Base-by-base conservation (phyloP, 768 basidiomycete species). In the Suillus lakei region DNA sequence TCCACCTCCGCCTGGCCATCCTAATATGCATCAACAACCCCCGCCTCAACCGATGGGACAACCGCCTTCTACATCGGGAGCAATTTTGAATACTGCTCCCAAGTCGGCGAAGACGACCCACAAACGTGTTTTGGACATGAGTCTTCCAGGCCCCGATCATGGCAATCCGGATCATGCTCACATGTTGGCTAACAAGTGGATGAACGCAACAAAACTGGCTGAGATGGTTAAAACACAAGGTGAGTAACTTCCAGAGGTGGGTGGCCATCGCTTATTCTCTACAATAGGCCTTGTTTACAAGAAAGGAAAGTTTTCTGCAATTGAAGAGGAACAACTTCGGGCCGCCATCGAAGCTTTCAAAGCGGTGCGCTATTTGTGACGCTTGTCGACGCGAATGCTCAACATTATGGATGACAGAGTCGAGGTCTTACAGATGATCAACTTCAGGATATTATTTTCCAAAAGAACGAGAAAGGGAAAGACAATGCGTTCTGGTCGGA, bases 221-320 rank as follows among this genome's bases (percentile, higher is more conserved):
- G 88, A 91, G 68, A 79, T 93, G 69, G 91, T 88, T 16, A 83
- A 82, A 73, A 85, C 82, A 30, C 84, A 92, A 81, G 92, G 93
- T 91, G 58, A 51, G 69, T 56, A 16, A 53, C 28, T 38, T 56
- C 39, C 32, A 26, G 18, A 41, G 44, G 30, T 15, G 44, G 39
- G 38, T 26, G 26, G 32, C 60, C 43, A 36, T 63, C 55, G 16
- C 66, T 67, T 62, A 53, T 30, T 44, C 63, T 51, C 32, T 2
- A 30, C 46, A 44, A 53, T 66, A 94, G 92, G 92, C 38, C 84
- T 95, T n/a, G 84, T 91, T 3, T 94, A 92, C 75, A 93, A 90
- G 78, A 93, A 93, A 76, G 93, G 93, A 16, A 94, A 92, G 72
- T 95, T 95, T 71, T 93, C 92, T 30, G 86, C 89, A 0, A 87